A percentile compares a stretch with the other conserved stretches of the same genome.
Evolutionary conservation across 192 early-diverging fungal species (phyloP).

Genomic region (Backusella westeae): DNA sequence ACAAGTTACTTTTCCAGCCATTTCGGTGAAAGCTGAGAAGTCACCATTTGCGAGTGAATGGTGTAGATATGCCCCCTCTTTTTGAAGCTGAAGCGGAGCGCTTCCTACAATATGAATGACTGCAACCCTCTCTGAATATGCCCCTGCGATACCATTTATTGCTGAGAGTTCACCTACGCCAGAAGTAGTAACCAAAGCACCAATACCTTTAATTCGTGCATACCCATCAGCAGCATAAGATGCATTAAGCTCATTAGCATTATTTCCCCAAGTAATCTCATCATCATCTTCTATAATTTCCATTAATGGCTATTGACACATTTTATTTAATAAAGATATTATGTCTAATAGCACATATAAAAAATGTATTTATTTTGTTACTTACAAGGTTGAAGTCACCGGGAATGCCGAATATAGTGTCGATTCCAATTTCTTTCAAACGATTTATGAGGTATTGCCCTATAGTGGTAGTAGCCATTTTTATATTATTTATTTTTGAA

Average conservation of each 20-base stretch:
- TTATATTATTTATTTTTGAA: background rate
- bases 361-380: background rate
- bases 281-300: slow-evolving; percentile 36
- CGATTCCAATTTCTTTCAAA: slow-evolving; percentile 43
- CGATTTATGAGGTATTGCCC: slow-evolving; percentile 39
- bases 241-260: slow-evolving; percentile 43
- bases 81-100: slow-evolving; percentile 38
- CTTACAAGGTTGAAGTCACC: slow-evolving; percentile 47
- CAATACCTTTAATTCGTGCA: slow-evolving; percentile 41
- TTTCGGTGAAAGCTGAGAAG: slow-evolving; percentile 40
- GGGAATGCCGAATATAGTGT: slow-evolving; percentile 45
- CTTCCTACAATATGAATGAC: slow-evolving; percentile 54
- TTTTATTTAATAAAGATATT: background rate
- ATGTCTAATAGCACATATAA: background rate
- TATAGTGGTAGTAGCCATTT: slow-evolving; percentile 21
- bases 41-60: slow-evolving; percentile 51
- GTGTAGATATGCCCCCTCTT: slow-evolving; percentile 40
- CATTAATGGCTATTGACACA: slow-evolving; percentile 5
- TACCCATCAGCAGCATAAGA: slow-evolving; percentile 53
- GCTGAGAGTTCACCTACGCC: slow-evolving; percentile 46
- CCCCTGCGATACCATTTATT: slow-evolving; percentile 46
- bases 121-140: slow-evolving; percentile 42
- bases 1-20: slow-evolving; percentile 38
- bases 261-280: slow-evolving; percentile 42
- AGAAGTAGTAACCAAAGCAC: slow-evolving; percentile 42